These are phyloP conservation scores for Dictyophora rubrovolvata DNA, from an alignment of 768 basidiomycete species.

Conservation along the genomic window DNA sequence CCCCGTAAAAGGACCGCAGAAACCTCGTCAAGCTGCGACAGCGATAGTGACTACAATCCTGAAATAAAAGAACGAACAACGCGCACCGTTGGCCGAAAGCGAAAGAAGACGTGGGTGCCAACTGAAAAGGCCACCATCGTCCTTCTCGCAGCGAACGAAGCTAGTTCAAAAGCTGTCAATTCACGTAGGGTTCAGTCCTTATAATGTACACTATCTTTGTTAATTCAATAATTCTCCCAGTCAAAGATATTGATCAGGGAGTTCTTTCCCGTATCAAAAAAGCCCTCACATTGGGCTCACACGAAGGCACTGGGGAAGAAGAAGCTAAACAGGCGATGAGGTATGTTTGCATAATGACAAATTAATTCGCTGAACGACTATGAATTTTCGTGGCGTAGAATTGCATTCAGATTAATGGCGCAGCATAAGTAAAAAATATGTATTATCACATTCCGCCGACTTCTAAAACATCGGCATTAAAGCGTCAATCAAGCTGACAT, in stretches of 20 bases:
- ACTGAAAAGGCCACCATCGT: not conserved
- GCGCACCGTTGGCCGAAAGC: too few species aligned
- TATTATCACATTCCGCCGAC: not conserved
- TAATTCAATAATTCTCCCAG: not conserved
- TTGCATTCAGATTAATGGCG: constrained; percentile 19
- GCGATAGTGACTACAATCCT: too few species aligned
- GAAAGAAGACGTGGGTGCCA: too few species aligned
- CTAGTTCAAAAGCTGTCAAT: not conserved
- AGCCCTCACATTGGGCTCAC: constrained; percentile 15
- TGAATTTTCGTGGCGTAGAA: constrained; percentile 3
- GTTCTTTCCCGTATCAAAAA: constrained; percentile 9
- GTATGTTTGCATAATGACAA: not conserved
- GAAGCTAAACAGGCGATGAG: constrained; percentile 18
- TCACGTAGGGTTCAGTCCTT: not conserved
- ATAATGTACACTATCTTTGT: not conserved
- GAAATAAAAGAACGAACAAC: too few species aligned
- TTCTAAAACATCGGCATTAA: not conserved
- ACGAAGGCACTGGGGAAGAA: constrained; percentile 15
- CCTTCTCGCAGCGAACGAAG: not conserved
- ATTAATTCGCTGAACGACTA: not conserved
- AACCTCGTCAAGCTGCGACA: too few species aligned
- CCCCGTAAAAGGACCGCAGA: too few species aligned
- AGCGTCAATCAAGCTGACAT: constrained; percentile 23
- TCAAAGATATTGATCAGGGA: constrained; percentile 12
- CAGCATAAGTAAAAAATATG: constrained; percentile 16